These are phyloP conservation scores for Aegilops tauschii DNA, from an alignment of 176 grass and related monocot species.

Conservation along the genomic window DNA sequence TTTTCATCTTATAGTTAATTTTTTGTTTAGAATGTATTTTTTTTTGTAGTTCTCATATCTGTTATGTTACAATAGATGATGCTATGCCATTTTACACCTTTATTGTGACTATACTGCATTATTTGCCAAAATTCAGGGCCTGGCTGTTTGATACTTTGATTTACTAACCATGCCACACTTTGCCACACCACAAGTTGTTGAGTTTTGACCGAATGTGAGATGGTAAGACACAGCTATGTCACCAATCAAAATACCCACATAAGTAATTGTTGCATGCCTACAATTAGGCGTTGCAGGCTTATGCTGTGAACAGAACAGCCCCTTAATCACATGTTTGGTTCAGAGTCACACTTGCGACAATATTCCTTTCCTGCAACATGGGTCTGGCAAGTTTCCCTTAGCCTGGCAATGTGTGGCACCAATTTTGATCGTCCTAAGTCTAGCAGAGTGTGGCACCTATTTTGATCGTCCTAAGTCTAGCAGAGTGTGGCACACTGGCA, in stretches of 20 bases:
- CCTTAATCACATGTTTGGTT: neutral
- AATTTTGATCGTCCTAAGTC: neutral
- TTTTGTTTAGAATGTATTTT: slow-evolving; percentile 19
- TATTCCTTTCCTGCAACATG: neutral
- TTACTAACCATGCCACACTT: neutral
- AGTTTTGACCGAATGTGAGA: neutral
- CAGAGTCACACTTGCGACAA: neutral
- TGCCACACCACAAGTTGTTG: neutral
- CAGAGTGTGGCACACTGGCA: neutral
- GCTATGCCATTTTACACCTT: neutral
- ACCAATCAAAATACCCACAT: neutral
- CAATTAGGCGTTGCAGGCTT: neutral
- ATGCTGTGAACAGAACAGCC: neutral
- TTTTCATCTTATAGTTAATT: neutral
- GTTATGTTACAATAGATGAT: neutral
- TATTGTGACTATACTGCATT: neutral
- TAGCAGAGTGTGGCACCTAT: neutral
- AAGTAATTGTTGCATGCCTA: neutral
- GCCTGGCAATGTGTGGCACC: neutral
- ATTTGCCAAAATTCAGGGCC: neutral
- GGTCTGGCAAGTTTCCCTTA: neutral
- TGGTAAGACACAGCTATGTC: neutral
- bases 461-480: neutral
- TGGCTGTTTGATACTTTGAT: neutral
- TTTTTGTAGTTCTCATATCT: neutral